These are phyloP conservation scores for Dothideomycetes sp. DNA, from an alignment of 2,329 filamentous ascomycete species.

Conservation along the genomic window DNA sequence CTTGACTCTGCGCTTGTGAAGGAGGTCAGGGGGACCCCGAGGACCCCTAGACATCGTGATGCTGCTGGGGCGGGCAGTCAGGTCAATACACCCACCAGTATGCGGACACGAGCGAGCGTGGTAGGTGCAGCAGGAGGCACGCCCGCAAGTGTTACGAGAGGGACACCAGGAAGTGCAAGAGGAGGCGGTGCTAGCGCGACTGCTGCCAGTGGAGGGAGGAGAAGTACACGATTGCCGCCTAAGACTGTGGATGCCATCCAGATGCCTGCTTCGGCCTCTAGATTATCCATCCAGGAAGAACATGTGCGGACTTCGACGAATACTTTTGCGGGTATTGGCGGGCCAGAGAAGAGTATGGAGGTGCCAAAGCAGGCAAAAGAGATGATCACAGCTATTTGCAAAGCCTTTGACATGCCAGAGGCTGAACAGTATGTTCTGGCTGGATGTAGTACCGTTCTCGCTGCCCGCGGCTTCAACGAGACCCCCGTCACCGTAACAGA, in stretches of 20 bases:
- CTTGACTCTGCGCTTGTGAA: conserved; percentile 57
- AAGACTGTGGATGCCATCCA: background rate
- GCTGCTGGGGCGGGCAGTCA: conserved; percentile 1
- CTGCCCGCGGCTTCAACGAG: conserved; percentile 3
- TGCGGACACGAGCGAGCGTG: too few relatives aligned
- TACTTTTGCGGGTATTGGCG: background rate
- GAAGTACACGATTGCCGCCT: background rate
- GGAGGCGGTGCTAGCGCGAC: background rate
- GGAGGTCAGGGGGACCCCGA: conserved; percentile 22
- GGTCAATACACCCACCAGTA: too few relatives aligned
- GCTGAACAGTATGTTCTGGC: conserved; percentile 14
- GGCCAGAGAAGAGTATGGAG: background rate
- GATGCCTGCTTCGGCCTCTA: background rate
- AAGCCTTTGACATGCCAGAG: conserved; percentile 10
- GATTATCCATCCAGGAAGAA: background rate
- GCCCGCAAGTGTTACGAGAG: conserved; percentile 1
- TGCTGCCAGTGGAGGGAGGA: background rate
- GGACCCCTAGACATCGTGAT: conserved; percentile 19
- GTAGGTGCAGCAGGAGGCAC: background rate
- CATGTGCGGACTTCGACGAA: too few relatives aligned
- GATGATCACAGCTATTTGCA: conserved; percentile 44
- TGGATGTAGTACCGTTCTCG: conserved; percentile 12
- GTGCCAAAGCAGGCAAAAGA: conserved; percentile 7
- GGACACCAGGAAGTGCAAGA: background rate
- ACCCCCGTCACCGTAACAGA: background rate